phyloP scores from a whole-genome alignment of 805 yeast genomes.

The Helenozyma baotianmanensis region DNA sequence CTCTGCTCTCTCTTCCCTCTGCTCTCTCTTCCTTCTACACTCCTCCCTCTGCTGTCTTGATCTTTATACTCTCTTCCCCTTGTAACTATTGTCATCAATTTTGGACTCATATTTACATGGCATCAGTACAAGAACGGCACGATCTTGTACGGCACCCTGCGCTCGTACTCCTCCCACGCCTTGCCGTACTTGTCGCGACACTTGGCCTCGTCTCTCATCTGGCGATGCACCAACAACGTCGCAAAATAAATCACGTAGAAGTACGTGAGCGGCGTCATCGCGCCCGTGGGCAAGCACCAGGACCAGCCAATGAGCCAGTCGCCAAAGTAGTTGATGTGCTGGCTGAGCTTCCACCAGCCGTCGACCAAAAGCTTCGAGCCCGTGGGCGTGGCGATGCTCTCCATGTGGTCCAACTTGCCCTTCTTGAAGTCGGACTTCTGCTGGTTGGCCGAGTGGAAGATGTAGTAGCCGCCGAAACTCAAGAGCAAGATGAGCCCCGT shows the following conservation, averaged over 20 bases:
- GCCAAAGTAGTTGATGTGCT: constrained; percentile 93
- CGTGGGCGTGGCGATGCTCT: constrained; percentile 60
- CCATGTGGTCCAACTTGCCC: constrained; percentile 67
- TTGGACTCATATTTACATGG: too few species aligned
- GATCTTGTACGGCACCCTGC: constrained; percentile 79
- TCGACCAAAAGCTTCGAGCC: constrained; percentile 79
- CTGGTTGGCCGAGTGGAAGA: constrained; percentile 79
- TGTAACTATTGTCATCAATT: too few species aligned
- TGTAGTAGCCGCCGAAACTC: constrained; percentile 64
- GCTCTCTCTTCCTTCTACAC: too few species aligned
- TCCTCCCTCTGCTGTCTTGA: too few species aligned
- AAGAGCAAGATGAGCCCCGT: constrained; percentile 40
- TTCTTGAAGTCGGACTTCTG: constrained; percentile 82
- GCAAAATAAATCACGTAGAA: constrained; percentile 85
- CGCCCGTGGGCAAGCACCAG: constrained; percentile 91
- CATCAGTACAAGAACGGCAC: constrained; percentile 79
- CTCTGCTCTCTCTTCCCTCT: too few species aligned
- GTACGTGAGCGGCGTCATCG: constrained; percentile 76
- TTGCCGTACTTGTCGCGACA: constrained; percentile 83
- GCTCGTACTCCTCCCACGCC: constrained; percentile 81
- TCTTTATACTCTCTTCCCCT: too few species aligned
- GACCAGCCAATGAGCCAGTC: constrained; percentile 90
- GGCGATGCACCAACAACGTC: constrained; percentile 78
- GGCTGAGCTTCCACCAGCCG: constrained; percentile 95
- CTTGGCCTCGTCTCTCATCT: constrained; percentile 85